Base-by-base conservation (phyloP, 768 basidiomycete genomes). In the Boletus reticuloceps region DNA sequence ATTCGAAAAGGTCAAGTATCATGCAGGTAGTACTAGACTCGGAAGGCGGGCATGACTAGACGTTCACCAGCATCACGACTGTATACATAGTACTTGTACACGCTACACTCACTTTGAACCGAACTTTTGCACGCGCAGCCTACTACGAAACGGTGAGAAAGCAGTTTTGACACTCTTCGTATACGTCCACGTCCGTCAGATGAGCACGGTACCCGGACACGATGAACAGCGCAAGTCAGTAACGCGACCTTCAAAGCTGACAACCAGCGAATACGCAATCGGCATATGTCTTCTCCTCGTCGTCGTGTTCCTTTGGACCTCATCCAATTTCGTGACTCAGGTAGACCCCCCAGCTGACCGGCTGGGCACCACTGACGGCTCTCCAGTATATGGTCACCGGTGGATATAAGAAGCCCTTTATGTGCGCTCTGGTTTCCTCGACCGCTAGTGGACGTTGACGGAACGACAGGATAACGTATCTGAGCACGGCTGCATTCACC, bases 331-430 rank as follows among this genome's bases (percentile, higher is more conserved):
- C 65, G 77, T 96, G 39, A 94, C 89, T 12, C 89, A 93, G 80
- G 90, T 86, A 60, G 41, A 56, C 36, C 36, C 14, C 31, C 32
- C 20, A 29, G 40, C 34, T 37, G 25, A 38, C 17, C 1, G 6
- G 50, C 32, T 49, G 36, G 25, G 42, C 32, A 34, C 27, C 19
- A 25, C 55, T 64, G 32, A 64, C 57, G 49, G 32, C n/a, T 46
- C 38, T 50, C 25, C 37, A 74, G 84, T 75, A 78, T 54, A 64
- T 83, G 55, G 81, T 82, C 50, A 75, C 74, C n/a, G 80, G 74
- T 37, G 92, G 91, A 41, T 96, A 86, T 63, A 82, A 88, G 67
- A 98, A 97, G 65, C 93, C 93, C 10, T 98, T 96, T 72, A 75
- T 94, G 94, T 86, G 57, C 54, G 81, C 72, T 48, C 31, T 39